Evolutionary conservation across 306 rosid species (phyloP).

Genomic region (Casuarina glauca): DNA sequence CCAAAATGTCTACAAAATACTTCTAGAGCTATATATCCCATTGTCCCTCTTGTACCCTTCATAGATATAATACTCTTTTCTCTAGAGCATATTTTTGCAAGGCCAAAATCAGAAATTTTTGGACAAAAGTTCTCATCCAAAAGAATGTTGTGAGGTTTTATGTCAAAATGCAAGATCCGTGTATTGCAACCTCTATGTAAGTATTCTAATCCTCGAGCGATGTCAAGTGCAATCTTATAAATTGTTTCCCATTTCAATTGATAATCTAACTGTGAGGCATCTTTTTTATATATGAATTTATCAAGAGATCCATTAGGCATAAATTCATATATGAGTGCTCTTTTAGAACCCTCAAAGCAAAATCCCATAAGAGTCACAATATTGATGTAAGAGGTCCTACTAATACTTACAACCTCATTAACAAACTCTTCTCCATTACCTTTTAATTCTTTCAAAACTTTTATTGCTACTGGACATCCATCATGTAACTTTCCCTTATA

Average conservation of each 20-base stretch:
- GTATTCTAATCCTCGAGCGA: conserved; percentile 20
- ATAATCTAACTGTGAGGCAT: not conserved
- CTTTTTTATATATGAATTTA: conserved; percentile 2
- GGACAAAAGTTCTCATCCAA: conserved; percentile 22
- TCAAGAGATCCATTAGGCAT: conserved; percentile 25
- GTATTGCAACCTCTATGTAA: conserved; percentile 20
- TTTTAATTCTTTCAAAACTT: conserved; percentile 30
- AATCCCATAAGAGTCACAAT: conserved; percentile 25
- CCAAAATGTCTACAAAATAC: conserved; percentile 34
- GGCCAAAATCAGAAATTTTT: conserved; percentile 40
- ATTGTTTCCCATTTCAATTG: conserved; percentile 13
- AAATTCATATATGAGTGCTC: conserved; percentile 25
- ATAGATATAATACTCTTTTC: conserved; percentile 30
- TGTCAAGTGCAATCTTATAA: conserved; percentile 12
- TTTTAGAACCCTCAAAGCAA: conserved; percentile 31
- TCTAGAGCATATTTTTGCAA: conserved; percentile 23
- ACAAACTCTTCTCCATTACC: conserved; percentile 41
- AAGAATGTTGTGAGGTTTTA: conserved; percentile 27
- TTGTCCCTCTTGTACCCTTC: conserved; percentile 32
- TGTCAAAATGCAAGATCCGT: conserved; percentile 20
- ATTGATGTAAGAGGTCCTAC: conserved; percentile 32
- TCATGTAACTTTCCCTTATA: conserved; percentile 33
- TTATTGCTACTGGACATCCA: conserved; percentile 32
- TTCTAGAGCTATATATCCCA: conserved; percentile 41
- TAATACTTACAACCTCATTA: conserved; percentile 30